Conservation (phyloP, 495 filamentous ascomycete genomes). For the Neurospora tetrasperma region DNA sequence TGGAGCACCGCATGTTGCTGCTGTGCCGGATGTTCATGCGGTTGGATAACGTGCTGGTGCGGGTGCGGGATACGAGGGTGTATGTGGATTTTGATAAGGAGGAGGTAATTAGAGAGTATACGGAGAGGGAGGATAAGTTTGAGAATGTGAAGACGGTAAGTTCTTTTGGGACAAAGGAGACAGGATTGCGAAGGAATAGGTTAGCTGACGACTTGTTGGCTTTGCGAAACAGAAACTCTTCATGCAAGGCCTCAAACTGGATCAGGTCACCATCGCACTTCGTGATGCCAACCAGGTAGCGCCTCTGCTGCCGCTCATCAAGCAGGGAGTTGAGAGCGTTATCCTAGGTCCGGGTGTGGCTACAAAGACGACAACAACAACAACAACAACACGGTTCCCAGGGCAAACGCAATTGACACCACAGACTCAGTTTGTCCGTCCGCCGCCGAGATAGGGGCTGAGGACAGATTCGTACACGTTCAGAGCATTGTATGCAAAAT, state of each 20-base stretch:
- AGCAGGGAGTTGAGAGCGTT: constrained; percentile 39
- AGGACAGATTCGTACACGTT: neutral
- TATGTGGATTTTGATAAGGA: constrained; percentile 81
- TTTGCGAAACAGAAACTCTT: constrained; percentile 48
- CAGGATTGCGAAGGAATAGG: neutral
- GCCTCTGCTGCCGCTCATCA: constrained; percentile 61
- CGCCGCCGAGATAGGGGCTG: neutral
- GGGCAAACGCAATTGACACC: neutral
- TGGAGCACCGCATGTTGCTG: constrained; percentile 76
- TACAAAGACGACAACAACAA: neutral
- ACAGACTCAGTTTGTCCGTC: neutral
- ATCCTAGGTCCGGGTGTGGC: constrained; percentile 9
- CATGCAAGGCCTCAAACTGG: constrained; percentile 45
- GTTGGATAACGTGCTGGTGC: constrained; percentile 76
- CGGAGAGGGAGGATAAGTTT: constrained; percentile 69
- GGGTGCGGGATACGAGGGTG: constrained; percentile 80
- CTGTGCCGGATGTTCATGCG: constrained; percentile 87
- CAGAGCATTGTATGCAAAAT: neutral
- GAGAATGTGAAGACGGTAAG: constrained; percentile 64
- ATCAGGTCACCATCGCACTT: constrained; percentile 67
- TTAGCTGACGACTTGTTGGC: constrained; percentile 2
- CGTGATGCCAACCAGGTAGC: constrained; percentile 74
- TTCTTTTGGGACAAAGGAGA: neutral
- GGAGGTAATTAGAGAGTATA: constrained; percentile 82
- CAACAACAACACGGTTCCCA: neutral